Conservation (phyloP, 768 basidiomycete genomes). For the Ramaria rubella region DNA sequence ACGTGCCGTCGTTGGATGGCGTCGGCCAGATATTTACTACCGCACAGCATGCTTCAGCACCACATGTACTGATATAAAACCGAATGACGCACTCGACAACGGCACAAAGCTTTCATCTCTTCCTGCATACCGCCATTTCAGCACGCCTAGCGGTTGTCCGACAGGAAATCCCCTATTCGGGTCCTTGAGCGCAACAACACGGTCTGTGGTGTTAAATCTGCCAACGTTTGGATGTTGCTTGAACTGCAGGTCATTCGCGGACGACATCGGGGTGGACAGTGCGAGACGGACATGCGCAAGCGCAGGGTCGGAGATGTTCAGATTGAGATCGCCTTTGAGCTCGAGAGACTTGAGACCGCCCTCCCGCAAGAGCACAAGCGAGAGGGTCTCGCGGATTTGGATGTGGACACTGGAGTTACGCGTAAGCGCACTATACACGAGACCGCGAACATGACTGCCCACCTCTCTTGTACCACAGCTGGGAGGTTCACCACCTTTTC, state of each 20-base stretch:
- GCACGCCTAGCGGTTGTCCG: slow-evolving; percentile 74
- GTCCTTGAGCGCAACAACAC: slow-evolving; percentile 80
- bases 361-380: slow-evolving; percentile 77
- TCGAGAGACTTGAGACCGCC: slow-evolving; percentile 89
- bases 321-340: slow-evolving; percentile 91
- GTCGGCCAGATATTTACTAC: slow-evolving; percentile 97
- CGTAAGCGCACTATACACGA: too few relatives aligned
- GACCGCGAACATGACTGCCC: slow-evolving; percentile 11
- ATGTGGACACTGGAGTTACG: slow-evolving; percentile 65
- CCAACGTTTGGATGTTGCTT: slow-evolving; percentile 96
- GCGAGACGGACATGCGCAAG: slow-evolving; percentile 63
- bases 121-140: slow-evolving; percentile 89
- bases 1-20: slow-evolving; percentile 84
- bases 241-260: slow-evolving; percentile 73
- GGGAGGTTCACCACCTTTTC: slow-evolving; percentile 55
- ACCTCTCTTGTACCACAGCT: slow-evolving; percentile 74
- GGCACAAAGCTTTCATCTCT: slow-evolving; percentile 91
- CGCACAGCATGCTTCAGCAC: background rate
- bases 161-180: slow-evolving; percentile 78
- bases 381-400: slow-evolving; percentile 75
- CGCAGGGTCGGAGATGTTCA: slow-evolving; percentile 74
- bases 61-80: background rate
- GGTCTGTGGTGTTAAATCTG: slow-evolving; percentile 68
- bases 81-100: slow-evolving; percentile 66
- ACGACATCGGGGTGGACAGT: slow-evolving; percentile 48